A percentile compares a stretch with the other conserved stretches of the same genome.
Evolutionary conservation across 2,329 filamentous ascomycete species (phyloP).

Genomic region (Dichotomopilus funicola): DNA sequence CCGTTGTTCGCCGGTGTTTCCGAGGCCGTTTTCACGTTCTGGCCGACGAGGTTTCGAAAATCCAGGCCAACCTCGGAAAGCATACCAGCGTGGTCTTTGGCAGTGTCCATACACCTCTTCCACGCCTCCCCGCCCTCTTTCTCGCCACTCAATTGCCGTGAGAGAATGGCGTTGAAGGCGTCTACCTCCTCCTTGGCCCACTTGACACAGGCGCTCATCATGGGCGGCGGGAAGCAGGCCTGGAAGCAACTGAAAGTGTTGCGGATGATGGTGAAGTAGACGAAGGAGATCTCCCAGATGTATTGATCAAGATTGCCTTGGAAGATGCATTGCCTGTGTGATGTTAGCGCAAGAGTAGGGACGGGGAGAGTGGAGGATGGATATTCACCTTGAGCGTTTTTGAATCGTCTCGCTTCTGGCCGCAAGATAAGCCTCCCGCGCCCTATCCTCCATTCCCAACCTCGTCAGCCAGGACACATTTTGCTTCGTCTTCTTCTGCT

Average conservation of each 20-base stretch:
- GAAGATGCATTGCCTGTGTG: conserved; percentile 77
- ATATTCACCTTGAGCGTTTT: conserved; percentile 69
- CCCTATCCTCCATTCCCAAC: conserved; percentile 84
- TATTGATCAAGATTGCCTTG: conserved; percentile 89
- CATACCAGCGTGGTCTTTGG: conserved; percentile 72
- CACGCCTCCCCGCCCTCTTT: conserved; percentile 69
- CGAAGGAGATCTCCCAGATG: conserved; percentile 90
- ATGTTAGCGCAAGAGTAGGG: conserved; percentile 14
- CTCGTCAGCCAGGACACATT: conserved; percentile 80
- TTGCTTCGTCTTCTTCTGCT: conserved; percentile 68
- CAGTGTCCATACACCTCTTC: conserved; percentile 75
- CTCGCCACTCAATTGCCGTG: conserved; percentile 79
- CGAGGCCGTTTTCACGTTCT: conserved; percentile 35
- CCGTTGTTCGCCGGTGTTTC: conserved; percentile 12
- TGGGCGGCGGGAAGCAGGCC: conserved; percentile 72
- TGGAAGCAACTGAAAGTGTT: conserved; percentile 91
- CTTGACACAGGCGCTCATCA: conserved; percentile 92
- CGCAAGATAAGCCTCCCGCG: conserved; percentile 77
- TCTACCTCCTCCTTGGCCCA: conserved; percentile 98
- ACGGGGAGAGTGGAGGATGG: background rate
- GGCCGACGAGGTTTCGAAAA: conserved; percentile 74
- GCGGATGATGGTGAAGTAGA: conserved; percentile 89
- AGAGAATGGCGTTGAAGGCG: conserved; percentile 77
- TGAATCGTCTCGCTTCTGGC: conserved; percentile 72
- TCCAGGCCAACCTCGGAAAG: conserved; percentile 82